Conservation (phyloP, 2,329 filamentous ascomycete genomes). For the Pseudogymnoascus sp. region DNA sequence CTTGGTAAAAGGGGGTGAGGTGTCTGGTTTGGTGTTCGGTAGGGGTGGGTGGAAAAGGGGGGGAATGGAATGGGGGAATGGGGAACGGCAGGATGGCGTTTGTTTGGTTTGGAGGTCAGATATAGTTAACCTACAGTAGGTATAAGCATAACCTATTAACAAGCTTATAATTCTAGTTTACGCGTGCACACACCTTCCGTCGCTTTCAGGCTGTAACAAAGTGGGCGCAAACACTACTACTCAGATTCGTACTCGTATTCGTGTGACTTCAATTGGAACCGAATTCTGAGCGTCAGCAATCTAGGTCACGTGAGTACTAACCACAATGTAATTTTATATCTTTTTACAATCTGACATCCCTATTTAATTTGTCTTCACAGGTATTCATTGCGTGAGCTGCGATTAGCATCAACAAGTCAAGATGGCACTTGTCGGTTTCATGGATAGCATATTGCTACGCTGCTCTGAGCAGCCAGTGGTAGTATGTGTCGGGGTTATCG, state of each 20-base stretch:
- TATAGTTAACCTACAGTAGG: neutral
- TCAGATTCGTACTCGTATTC: neutral
- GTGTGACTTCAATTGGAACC: neutral
- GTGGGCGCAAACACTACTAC: neutral
- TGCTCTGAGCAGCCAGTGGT: neutral
- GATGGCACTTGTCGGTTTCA: neutral
- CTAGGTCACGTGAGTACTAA: neutral
- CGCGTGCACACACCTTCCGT: neutral
- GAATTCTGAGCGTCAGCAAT: neutral
- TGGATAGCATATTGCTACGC: neutral
- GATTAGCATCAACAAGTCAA: neutral
- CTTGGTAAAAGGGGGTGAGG: constrained; percentile 43
- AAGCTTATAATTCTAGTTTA: neutral
- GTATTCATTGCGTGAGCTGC: neutral
- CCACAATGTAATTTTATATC: neutral
- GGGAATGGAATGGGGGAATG: neutral
- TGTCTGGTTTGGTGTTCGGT: neutral
- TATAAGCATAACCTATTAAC: neutral
- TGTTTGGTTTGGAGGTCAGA: neutral
- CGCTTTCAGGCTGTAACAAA: neutral
- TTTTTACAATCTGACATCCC: neutral
- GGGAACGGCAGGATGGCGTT: neutral
- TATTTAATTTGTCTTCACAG: neutral
- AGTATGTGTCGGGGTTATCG: neutral
- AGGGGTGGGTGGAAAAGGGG: neutral